Base-by-base conservation (phyloP, 495 filamentous ascomycete genomes). In the Cenococcum geophilum region DNA sequence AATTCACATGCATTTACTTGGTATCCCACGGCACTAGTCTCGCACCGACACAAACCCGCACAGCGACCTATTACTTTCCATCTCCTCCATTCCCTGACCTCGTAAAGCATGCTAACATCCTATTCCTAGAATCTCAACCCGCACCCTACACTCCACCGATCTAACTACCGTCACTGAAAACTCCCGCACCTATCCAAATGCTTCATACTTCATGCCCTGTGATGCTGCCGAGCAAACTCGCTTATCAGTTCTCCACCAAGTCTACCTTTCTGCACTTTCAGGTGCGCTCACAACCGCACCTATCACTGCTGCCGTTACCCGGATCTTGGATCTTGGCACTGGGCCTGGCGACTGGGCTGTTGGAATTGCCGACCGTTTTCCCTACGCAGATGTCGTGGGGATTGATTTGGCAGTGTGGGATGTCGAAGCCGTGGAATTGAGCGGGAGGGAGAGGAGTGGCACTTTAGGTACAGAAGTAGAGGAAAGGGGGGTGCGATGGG, bases 201-300 rank as follows among this genome's bases (percentile, higher is more conserved):
- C 80, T 32, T 75, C 76, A 56, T 91, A 90, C 72, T 86, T 79
- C 71, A 86, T 90, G 83, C 89, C 89, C 34, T 85, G 86, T 72
- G 88, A 92, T 66, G 82, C 87, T 59, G 73, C 79, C 40, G 89
- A 92, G 68, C 84, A 89, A 67, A 86, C 81, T 18, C 84, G 89
- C 34, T 75, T 88, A 60, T 81, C 83, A 63, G 80, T 91, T 55
- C 72, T 83, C 25, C 70, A 70, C 59, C 68, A 69, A 58, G 62
- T 73, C 21, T 72, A 68, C 52, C 50, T 68, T 5, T 27, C 42
- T 25, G 60, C 68, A n/a, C 57, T 71, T 11, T 59, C 67, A 42
- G 68, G 64, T 20, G 54, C 59, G 21, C 62, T 73, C 10, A 70
- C 68, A 11, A 60, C 60, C 8, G 69, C 71, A 22, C 63, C 50